These are phyloP conservation scores for Alternaria brassicae DNA, from an alignment of 2,329 filamentous ascomycete species.

Conservation along the genomic window DNA sequence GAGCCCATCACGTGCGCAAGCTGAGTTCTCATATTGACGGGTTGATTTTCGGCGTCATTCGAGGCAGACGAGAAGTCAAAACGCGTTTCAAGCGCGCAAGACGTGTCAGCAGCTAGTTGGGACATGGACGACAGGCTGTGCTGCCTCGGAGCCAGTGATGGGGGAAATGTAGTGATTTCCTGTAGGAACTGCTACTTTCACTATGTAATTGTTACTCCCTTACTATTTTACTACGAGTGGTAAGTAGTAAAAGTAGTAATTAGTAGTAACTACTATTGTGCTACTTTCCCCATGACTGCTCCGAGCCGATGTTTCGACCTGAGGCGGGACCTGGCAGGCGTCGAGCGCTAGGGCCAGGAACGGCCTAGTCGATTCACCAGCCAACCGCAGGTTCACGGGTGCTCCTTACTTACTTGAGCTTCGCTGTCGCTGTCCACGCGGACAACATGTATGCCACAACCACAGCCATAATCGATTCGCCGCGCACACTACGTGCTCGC, in stretches of 20 bases:
- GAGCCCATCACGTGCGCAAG: constrained; percentile 2
- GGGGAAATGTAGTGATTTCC: too few relatives aligned
- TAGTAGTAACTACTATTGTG: too few relatives aligned
- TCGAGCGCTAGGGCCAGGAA: constrained; percentile 5
- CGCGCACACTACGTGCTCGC: constrained; percentile 18
- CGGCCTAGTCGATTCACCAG: constrained; percentile 11
- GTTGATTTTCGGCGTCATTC: background rate
- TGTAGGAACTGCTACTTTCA: too few relatives aligned
- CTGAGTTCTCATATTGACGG: background rate
- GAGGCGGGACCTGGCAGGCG: constrained; percentile 17
- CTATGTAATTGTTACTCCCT: too few relatives aligned
- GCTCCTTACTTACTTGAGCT: constrained; percentile 20
- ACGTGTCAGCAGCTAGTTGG: constrained; percentile 14
- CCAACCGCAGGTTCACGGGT: background rate
- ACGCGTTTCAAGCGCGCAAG: constrained; percentile 11
- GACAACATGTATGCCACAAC: constrained; percentile 19
- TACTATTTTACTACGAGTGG: too few relatives aligned
- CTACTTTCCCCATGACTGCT: too few relatives aligned
- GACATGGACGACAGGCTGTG: constrained; percentile 13
- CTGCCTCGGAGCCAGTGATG: constrained; percentile 20
- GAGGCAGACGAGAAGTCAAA: background rate
- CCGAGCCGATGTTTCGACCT: constrained; percentile 21
- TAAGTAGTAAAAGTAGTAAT: too few relatives aligned
- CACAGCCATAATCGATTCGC: constrained; percentile 3
- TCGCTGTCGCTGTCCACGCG: constrained; percentile 9